Percentiles rank a stretch among this genome's conserved stretches.
Conservation (phyloP, 2,329 filamentous ascomycete genomes). For the Gyromitra esculenta region DNA sequence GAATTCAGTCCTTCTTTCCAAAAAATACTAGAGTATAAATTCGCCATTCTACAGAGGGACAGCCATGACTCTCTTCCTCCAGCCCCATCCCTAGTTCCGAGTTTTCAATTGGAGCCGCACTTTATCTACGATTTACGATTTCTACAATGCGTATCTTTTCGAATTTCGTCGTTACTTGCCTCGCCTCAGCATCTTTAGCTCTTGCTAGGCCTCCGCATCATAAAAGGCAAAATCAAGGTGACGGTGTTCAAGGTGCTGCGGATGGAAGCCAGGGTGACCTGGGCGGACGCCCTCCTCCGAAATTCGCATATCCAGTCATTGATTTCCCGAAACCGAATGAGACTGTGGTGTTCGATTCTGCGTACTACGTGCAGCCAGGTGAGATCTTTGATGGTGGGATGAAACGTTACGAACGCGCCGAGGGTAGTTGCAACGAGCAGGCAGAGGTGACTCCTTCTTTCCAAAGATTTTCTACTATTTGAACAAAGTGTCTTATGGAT, state of each 20-base stretch:
- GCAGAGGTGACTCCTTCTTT: constrained; percentile 33
- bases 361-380: constrained; percentile 48
- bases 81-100: neutral
- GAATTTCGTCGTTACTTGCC: constrained; percentile 6
- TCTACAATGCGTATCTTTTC: constrained; percentile 22
- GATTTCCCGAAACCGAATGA: constrained; percentile 44
- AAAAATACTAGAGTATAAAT: constrained; percentile 33
- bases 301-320: constrained; percentile 44
- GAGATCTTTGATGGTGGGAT: constrained; percentile 50
- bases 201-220: constrained; percentile 22
- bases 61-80: constrained; percentile 13
- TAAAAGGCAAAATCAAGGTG: constrained; percentile 39
- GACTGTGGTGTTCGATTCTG: constrained; percentile 44
- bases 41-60: neutral
- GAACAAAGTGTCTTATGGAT: neutral
- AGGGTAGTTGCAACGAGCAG: constrained; percentile 50
- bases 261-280: constrained; percentile 38
- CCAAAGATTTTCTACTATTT: neutral
- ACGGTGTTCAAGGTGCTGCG: constrained; percentile 26
- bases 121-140: constrained; percentile 11
- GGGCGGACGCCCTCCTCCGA: constrained; percentile 36
- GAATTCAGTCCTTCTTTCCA: constrained; percentile 27
- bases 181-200: constrained; percentile 12
- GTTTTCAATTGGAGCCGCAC: constrained; percentile 2
- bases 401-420: constrained; percentile 37